Evolutionary conservation across 169 alveolate genomes (phyloP).

Genomic region (Pseudocohnilembus persalinus): DNA sequence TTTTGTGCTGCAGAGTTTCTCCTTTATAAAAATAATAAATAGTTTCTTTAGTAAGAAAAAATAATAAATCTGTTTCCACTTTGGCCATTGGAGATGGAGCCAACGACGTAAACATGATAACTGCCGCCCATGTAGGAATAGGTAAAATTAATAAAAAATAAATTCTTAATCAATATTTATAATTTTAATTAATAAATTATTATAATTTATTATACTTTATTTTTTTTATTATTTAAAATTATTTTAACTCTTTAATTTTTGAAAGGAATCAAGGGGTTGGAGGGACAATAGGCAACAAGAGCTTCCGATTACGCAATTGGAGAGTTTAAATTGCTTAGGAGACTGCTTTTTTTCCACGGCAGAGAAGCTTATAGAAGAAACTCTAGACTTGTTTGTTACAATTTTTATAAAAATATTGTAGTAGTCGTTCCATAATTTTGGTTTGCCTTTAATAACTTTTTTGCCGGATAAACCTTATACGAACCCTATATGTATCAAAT

Average conservation of each 20-base stretch:
- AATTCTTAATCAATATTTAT: too few relatives aligned
- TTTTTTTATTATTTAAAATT: too few relatives aligned
- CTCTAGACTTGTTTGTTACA: constrained; percentile 48
- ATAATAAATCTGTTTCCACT: constrained; percentile 51
- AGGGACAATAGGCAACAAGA: constrained; percentile 81
- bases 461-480: constrained; percentile 63
- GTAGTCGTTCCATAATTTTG: constrained; percentile 44
- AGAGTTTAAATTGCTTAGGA: constrained; percentile 73
- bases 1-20: constrained; percentile 85
- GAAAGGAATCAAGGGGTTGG: constrained; percentile 66
- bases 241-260: neutral
- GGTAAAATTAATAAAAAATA: constrained; percentile 66
- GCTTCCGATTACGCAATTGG: constrained; percentile 88
- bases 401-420: constrained; percentile 57
- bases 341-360: constrained; percentile 84
- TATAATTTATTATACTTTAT: too few relatives aligned
- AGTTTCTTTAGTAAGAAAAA: constrained; percentile 69
- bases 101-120: constrained; percentile 89
- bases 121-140: constrained; percentile 88
- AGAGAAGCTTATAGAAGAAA: constrained; percentile 77
- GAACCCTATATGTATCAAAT: constrained; percentile 78
- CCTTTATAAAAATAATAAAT: constrained; percentile 88
- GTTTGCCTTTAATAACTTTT: constrained; percentile 31
- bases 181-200: too few relatives aligned
- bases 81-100: constrained; percentile 93